Base-by-base conservation (phyloP, 345 rosid genomes). In the Salix exigua region DNA sequence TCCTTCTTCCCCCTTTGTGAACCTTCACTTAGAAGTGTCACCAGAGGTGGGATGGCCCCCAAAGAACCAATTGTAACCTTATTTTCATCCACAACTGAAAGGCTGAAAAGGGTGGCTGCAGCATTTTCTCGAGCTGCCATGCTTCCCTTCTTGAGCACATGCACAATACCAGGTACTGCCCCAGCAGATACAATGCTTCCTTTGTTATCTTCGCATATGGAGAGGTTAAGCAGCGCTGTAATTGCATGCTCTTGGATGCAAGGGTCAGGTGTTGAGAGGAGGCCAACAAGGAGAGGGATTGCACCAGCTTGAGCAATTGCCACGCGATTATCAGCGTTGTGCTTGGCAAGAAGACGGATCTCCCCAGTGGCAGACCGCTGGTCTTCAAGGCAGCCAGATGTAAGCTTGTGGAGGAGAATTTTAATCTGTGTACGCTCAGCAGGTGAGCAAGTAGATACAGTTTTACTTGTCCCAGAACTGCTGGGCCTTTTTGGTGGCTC, bases 241-340 rank as follows among this genome's bases (percentile, higher is more conserved):
- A 96, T 98, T 4, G 96, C 93, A 77, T 96, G 99, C 78, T 96
- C 99, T 86, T 96, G 99, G 64, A 86, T 93, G 65, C 93, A 89
- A 14, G 96, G 90, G 77, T 96, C 99, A 6, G 94, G 89, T 38
- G 96, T 90, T 42, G 89, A 91, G 68, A 96, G 92, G 73, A 93
- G 96, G 71, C 82, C 78, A 8, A 96, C 92, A 5, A 96, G 98
- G 74, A 88, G 92, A 79, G 98, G 99, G 81, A 96, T 89, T 64
- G 98, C 99, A 72, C 99, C 99, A 66, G 99, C 99, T 86, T 96
- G 97, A 30, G 99, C 99, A 72, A 96, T 91, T 67, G 99, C 99
- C 70, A 96, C 91, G 8, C 98, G 98, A 70, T 96, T 96, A 79
- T 93, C 97, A 42, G 99, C 92, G 77, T 92, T 96, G 37, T 98